phyloP scores from a whole-genome alignment of 306 rosid genomes.

The Trichosanthes truncata region DNA sequence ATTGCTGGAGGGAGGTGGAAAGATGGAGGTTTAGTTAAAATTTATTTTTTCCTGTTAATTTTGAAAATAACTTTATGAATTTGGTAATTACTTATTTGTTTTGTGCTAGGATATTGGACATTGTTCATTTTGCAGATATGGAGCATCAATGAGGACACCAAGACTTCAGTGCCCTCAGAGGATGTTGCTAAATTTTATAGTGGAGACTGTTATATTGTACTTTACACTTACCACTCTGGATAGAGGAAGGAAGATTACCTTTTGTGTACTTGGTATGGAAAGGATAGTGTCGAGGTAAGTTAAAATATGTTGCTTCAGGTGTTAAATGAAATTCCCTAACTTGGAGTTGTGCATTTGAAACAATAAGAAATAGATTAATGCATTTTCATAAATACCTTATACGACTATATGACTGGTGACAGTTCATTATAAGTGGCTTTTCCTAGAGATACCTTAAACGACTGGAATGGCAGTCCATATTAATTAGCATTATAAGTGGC shows the following conservation, averaged over 20 bases:
- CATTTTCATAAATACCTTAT: neutral
- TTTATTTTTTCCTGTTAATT: slow-evolving; percentile 1
- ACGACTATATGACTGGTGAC: neutral
- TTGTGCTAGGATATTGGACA: slow-evolving; percentile 7
- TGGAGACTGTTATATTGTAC: slow-evolving; percentile 87
- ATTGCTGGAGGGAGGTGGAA: slow-evolving; percentile 96
- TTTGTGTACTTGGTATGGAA: slow-evolving; percentile 82
- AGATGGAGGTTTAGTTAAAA: slow-evolving; percentile 60
- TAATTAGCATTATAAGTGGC: neutral
- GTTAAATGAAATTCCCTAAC: neutral
- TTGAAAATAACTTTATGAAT: slow-evolving; percentile 1
- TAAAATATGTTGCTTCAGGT: slow-evolving; percentile 11
- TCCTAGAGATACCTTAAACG: neutral
- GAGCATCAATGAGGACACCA: slow-evolving; percentile 73
- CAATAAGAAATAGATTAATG: neutral
- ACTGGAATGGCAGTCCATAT: neutral
- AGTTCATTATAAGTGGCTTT: neutral
- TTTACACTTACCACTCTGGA: slow-evolving; percentile 70
- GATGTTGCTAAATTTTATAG: slow-evolving; percentile 75
- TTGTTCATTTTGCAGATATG: slow-evolving; percentile 46
- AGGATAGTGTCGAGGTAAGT: slow-evolving; percentile 72
- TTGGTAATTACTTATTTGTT: slow-evolving; percentile 6
- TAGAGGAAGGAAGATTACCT: slow-evolving; percentile 84
- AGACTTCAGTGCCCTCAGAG: slow-evolving; percentile 50
- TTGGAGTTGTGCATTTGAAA: neutral